phyloP scores from a whole-genome alignment of 2,329 filamentous ascomycete genomes.

The Microdochium paspali region DNA sequence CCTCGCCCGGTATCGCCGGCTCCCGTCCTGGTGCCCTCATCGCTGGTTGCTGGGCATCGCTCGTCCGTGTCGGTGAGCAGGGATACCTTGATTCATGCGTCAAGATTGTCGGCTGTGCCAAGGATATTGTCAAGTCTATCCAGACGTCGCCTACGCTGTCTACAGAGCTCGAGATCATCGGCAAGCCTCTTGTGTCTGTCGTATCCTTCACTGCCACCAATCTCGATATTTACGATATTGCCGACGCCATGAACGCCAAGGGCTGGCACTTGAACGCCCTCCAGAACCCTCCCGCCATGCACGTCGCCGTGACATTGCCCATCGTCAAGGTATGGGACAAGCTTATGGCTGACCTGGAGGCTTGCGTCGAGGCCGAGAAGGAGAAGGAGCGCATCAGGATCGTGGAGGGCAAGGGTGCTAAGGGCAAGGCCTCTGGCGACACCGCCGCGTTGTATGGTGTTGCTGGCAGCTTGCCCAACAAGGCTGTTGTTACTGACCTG shows the following conservation, averaged over 20 bases:
- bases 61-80: slow-evolving; percentile 79
- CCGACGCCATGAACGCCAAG: slow-evolving; percentile 72
- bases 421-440: slow-evolving; percentile 65
- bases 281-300: slow-evolving; percentile 84
- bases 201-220: slow-evolving; percentile 77
- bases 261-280: slow-evolving; percentile 96
- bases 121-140: slow-evolving; percentile 71
- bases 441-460: slow-evolving; percentile 89
- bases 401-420: slow-evolving; percentile 56
- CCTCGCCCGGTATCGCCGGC: slow-evolving; percentile 83
- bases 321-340: slow-evolving; percentile 73
- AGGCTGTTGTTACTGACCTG: slow-evolving; percentile 85
- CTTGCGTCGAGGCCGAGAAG: slow-evolving; percentile 60
- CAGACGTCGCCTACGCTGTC: slow-evolving; percentile 58
- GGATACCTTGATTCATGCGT: slow-evolving; percentile 84
- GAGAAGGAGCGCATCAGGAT: slow-evolving; percentile 70
- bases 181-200: slow-evolving; percentile 80
- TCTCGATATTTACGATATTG: slow-evolving; percentile 91
- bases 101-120: slow-evolving; percentile 78
- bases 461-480: slow-evolving; percentile 88
- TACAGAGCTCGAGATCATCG: slow-evolving; percentile 69
- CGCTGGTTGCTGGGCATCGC: slow-evolving; percentile 86
- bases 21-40: slow-evolving; percentile 90
- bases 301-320: slow-evolving; percentile 86
- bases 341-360: slow-evolving; percentile 64